Evolutionary conservation across 1,284 basidiomycete genomes (phyloP), one percentile per base, ranked within the genome.

Genomic region (Puccinia triticina): DNA sequence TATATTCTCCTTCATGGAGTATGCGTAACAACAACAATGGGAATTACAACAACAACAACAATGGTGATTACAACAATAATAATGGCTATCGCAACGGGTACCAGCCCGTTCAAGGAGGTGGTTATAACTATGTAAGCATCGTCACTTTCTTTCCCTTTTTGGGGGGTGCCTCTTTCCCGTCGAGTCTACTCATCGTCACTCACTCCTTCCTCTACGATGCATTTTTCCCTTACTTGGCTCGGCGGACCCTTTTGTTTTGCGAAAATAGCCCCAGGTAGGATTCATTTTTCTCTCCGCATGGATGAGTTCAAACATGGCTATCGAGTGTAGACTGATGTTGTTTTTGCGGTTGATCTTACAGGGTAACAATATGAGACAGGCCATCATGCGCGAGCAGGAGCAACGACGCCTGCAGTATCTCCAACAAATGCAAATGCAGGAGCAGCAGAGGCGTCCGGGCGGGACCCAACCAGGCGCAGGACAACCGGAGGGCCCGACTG

Each of bases 401-500:
- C 66, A 69, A 48, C 66, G 66, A 2, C 43, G 66, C 5, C 46
- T 69, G 29, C 66, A 69, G 14, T 69, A 69, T 48, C 23, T 48
- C 10, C 66, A 69, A 37, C 66, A 69, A 29, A 69, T 69, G 66
- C 66, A 69, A 29, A 69, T 69, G 66, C 66, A 69, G 48, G 37
- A 29, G 16, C 43, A 48, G 26, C 40, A 69, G 11, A 12, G 10
- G 1, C 64, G 40, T 11, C 34, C 37, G 0, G 43, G 66, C 12
- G 26, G n/a, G 26, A 29, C 26, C 5, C 23, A 48, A 26, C 66
- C 46, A 29, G 43, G 14, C 26, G 23, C 37, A 37, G 66, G 66
- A 46, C 66, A 46, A 69, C 3, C 66, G 11, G 66, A 48, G 43
- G n/a, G 48, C 10, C 66, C 46, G 43, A 46, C 21, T 12, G 43